Conservation (phyloP, 2,329 filamentous ascomycete species). For the Rutstroemia sydowiana region DNA sequence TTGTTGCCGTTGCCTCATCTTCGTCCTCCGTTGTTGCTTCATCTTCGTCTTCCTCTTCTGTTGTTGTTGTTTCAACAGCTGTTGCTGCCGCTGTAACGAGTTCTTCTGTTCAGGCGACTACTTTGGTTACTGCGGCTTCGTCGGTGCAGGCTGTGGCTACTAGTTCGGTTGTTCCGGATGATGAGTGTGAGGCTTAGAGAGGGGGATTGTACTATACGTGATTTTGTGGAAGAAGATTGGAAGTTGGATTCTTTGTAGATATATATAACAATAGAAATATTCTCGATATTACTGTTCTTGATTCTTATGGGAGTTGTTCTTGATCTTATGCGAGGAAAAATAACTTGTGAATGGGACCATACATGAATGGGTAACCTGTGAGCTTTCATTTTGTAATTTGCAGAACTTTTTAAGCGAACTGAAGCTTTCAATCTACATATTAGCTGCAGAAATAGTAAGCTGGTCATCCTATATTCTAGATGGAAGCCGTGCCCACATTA, state of each 20-base stretch:
- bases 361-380: too few relatives aligned
- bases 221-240: not conserved
- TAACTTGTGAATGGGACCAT: too few relatives aligned
- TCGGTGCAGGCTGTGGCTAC: not conserved
- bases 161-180: not conserved
- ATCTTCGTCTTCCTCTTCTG: not conserved
- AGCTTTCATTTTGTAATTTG: too few relatives aligned
- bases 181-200: conserved; percentile 3
- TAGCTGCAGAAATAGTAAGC: too few relatives aligned
- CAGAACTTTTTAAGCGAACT: too few relatives aligned
- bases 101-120: not conserved
- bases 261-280: too few relatives aligned
- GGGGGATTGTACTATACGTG: too few relatives aligned
- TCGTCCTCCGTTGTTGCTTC: not conserved
- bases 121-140: not conserved
- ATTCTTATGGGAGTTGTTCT: not conserved
- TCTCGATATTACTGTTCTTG: not conserved
- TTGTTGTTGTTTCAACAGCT: not conserved
- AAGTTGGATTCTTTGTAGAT: conserved; percentile 8
- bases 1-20: not conserved
- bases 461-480: too few relatives aligned
- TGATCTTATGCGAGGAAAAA: too few relatives aligned
- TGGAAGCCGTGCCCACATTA: too few relatives aligned
- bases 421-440: too few relatives aligned
- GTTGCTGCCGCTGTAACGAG: not conserved